Conservation (phyloP, 371 early-diverging fungal genomes). For the Syncephalastrum contaminatum region DNA sequence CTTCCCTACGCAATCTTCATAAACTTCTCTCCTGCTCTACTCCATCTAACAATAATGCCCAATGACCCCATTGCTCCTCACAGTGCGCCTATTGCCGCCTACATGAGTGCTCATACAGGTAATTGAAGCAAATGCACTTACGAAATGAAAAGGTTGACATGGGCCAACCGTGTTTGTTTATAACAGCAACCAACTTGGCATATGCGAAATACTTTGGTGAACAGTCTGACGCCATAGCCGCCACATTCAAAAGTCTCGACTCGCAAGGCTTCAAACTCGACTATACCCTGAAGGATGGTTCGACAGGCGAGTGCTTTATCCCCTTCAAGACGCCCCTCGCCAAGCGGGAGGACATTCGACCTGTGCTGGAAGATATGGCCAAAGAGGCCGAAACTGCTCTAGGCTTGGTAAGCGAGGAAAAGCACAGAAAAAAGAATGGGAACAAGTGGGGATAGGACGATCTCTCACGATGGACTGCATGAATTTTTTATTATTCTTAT, state of each 20-base stretch:
- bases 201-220: slow-evolving; percentile 40
- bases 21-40: too few relatives aligned
- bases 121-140: slow-evolving; percentile 1
- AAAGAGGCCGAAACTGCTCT: slow-evolving; percentile 36
- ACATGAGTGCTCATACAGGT: slow-evolving; percentile 47
- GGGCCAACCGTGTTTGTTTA: neutral
- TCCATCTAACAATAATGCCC: too few relatives aligned
- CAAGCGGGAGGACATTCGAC: slow-evolving; percentile 42
- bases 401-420: neutral
- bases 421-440: neutral
- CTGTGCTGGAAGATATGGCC: slow-evolving; percentile 46
- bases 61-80: slow-evolving; percentile 41
- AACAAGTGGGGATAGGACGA: too few relatives aligned
- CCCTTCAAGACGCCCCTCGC: slow-evolving; percentile 32
- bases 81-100: slow-evolving; percentile 40
- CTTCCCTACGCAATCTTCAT: too few relatives aligned
- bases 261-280: slow-evolving; percentile 25
- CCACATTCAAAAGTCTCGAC: slow-evolving; percentile 38
- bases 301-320: slow-evolving; percentile 22
- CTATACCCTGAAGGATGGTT: slow-evolving; percentile 23
- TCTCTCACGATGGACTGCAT: too few relatives aligned
- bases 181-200: slow-evolving; percentile 41
- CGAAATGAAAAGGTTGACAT: neutral
- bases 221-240: slow-evolving; percentile 28
- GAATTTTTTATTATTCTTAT: neutral